These are phyloP conservation scores for Fraxinus pennsylvanica DNA, from an alignment of 257 asterid species.

Conservation along the genomic window DNA sequence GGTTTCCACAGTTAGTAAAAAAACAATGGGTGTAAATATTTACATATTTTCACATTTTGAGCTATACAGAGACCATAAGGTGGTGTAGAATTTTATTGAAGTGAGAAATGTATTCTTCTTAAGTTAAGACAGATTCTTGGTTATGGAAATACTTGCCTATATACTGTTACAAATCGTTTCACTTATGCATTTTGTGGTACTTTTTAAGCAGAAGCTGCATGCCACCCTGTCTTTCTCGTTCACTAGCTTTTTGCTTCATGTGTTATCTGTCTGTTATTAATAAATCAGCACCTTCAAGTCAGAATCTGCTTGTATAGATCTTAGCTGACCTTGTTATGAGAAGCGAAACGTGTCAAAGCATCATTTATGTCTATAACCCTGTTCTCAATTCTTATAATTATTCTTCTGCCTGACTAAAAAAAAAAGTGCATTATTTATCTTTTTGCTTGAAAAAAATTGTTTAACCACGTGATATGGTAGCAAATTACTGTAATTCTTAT, in stretches of 20 bases:
- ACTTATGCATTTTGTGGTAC: not conserved
- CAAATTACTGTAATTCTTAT: not conserved
- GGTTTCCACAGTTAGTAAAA: not conserved
- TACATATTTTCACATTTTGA: not conserved
- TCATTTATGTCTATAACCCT: not conserved
- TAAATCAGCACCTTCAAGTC: not conserved
- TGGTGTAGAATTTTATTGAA: not conserved
- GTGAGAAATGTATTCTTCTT: constrained; percentile 1
- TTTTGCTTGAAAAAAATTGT: constrained; percentile 5
- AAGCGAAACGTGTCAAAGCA: not conserved
- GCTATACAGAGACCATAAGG: not conserved
- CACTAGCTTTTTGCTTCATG: not conserved
- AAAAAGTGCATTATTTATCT: not conserved
- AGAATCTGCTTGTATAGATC: not conserved
- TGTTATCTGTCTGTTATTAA: not conserved
- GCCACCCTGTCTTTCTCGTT: not conserved
- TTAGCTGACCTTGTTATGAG: not conserved
- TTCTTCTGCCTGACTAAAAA: not conserved
- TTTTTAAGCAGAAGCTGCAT: not conserved
- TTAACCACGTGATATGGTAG: not conserved
- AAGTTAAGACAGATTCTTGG: not conserved
- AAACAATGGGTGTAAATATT: not conserved
- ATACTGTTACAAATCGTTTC: not conserved
- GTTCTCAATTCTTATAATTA: not conserved
- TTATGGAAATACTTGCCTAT: constrained; percentile 17